Evolutionary conservation across 2,329 filamentous ascomycete species (phyloP), one percentile per base, ranked within the genome.

Genomic region (Incumbomyces lentus): DNA sequence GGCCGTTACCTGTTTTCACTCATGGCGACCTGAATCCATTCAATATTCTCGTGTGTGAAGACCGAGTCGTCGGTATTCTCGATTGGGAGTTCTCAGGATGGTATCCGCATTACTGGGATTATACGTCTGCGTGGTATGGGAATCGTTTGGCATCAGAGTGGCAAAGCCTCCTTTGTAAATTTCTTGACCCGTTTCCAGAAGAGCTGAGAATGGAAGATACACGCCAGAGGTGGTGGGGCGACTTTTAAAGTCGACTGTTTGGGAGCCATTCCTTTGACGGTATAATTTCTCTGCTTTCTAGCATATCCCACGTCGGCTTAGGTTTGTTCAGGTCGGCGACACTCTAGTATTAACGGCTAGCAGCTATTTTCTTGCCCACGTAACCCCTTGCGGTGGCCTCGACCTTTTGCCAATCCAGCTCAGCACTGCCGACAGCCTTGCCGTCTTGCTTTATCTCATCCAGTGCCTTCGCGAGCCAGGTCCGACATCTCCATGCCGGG

Each of bases 21-120:
- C 52, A 56, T 46, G 54, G 30, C 6, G 52, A 55, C 44, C 32
- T 55, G 16, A 51, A 41, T 22, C 61, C 58, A 6, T 55, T 60
- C 3, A 63, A 65, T 33, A 60, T 63, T 32, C 50, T 64, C 35
- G 53, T 52, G n/a, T 56, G 57, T 5, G 65, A 60, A 4, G 64
- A 68, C 44, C 55, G 63, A 4, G 56, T 77, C 22, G 62, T 67
- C 33, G 69, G 68, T 6, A 70, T 76, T 49, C 51, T 68, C 38
- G 68, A 65, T 49, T 74, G 69, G 68, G 70, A 71, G 49, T 59
- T 57, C 12, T 55, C 63, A 10, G 67, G 67, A 2, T 72, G 64
- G 65, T 69, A 64, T 49, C 68, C 67, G 6, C 44, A 54, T 13
- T 71, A 69, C 55, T 72, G 66, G 68, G 68, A 71, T 49, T 68